These are phyloP conservation scores for Sclerotiophoma versabilis DNA, from an alignment of 2,329 filamentous ascomycete species.

Conservation along the genomic window DNA sequence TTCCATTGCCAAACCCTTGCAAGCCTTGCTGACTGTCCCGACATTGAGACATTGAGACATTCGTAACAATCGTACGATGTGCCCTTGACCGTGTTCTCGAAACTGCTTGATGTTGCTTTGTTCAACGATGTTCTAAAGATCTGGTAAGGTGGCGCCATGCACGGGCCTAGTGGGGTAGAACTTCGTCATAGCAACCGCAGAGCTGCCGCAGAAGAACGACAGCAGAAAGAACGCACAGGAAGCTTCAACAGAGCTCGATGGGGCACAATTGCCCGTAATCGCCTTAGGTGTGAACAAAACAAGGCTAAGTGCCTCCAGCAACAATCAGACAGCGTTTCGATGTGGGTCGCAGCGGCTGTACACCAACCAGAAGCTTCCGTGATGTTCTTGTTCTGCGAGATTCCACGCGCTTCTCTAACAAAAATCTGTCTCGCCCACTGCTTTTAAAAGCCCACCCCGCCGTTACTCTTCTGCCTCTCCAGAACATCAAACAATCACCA, in stretches of 20 bases:
- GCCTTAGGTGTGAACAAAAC: constrained; percentile 8
- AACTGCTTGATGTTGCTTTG: background rate
- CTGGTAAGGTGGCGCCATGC: constrained; percentile 13
- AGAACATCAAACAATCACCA: constrained; percentile 29
- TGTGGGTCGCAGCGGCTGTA: constrained; percentile 29
- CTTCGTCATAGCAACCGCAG: constrained; percentile 21
- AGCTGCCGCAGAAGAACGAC: constrained; percentile 9
- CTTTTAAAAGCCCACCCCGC: constrained; percentile 39
- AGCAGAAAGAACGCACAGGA: constrained; percentile 16
- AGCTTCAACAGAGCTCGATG: constrained; percentile 12
- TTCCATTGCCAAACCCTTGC: background rate
- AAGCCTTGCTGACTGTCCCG: background rate
- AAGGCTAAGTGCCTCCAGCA: constrained; percentile 13
- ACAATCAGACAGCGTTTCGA: constrained; percentile 27
- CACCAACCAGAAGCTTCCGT: constrained; percentile 30
- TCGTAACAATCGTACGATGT: background rate
- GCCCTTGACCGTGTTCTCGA: constrained; percentile 6
- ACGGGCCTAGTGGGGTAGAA: constrained; percentile 13
- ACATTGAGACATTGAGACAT: background rate
- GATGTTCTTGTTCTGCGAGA: constrained; percentile 17
- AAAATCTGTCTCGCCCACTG: constrained; percentile 26
- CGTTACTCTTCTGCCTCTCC: constrained; percentile 23
- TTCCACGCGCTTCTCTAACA: constrained; percentile 31
- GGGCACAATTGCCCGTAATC: constrained; percentile 11
- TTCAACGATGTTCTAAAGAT: background rate